Conservation (phyloP, 805 yeast genomes). For the Metschnikowia continentalis region DNA sequence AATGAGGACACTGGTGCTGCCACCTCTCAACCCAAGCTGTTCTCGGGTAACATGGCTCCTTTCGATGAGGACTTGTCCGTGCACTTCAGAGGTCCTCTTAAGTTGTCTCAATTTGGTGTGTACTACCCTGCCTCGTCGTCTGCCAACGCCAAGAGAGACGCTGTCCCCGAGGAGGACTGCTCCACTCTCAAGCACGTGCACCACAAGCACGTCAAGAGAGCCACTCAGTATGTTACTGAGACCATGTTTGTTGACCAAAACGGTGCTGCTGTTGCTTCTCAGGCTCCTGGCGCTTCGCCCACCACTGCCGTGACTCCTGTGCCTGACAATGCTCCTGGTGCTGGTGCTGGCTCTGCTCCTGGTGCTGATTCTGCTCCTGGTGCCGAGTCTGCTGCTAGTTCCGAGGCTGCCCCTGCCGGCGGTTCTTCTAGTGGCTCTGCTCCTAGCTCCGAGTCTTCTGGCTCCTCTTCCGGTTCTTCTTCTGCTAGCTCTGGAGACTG, state of each 20-base stretch:
- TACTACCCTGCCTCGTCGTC: slow-evolving; percentile 62
- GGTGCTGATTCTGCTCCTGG: background rate
- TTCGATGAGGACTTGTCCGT: slow-evolving; percentile 82
- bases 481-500: slow-evolving; percentile 38
- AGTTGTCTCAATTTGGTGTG: slow-evolving; percentile 81
- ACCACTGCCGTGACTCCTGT: slow-evolving; percentile 2
- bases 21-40: slow-evolving; percentile 49
- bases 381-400: slow-evolving; percentile 5
- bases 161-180: slow-evolving; percentile 39
- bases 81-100: slow-evolving; percentile 87
- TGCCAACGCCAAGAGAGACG: slow-evolving; percentile 39
- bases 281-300: slow-evolving; percentile 7
- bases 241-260: slow-evolving; percentile 65
- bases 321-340: background rate
- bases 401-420: slow-evolving; percentile 13
- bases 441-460: slow-evolving; percentile 25
- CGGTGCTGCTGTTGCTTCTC: slow-evolving; percentile 40
- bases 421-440: slow-evolving; percentile 24
- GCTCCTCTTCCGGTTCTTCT: slow-evolving; percentile 34
- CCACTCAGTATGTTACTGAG: slow-evolving; percentile 69
- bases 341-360: background rate
- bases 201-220: slow-evolving; percentile 53
- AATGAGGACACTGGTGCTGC: slow-evolving; percentile 67
- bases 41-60: slow-evolving; percentile 74
- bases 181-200: slow-evolving; percentile 40